Base-by-base conservation (phyloP, 345 rosid genomes). In the Garcia nutans region DNA sequence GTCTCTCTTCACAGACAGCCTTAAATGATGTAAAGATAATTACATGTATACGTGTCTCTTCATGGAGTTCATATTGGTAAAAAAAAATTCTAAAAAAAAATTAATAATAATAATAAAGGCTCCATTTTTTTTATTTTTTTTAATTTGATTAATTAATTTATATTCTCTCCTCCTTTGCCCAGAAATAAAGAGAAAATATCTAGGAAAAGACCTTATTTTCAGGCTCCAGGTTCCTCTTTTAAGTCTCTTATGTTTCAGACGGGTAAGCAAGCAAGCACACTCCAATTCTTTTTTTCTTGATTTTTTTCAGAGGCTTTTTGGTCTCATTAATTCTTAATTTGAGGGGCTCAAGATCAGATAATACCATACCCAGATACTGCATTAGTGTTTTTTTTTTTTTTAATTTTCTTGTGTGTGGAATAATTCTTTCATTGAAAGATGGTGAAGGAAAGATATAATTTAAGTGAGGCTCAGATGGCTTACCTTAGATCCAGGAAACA, bases 1-100 rank as follows among this genome's bases (percentile, higher is more conserved):
- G 28, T 45, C 20, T 0, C 0, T 37, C 41, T 37, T 0, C 49
- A 31, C 78, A 70, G 74, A 72, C 65, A 50, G 67, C 83, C 62
- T 78, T 79, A 70, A 79, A 69, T 81, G 82, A 79, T 80, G 79
- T 42, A 49, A 49, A 79, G 75, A 81, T 77, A 59, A 80, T 84
- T 71, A 61, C 85, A 77, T 76, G 83, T 58, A 78, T 78, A 86
- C 86, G 89, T 89, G 93, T 85, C 93, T 73, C 64, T 31, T 71
- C 8, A 24, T 1, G 10, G 71, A 52, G 37, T 80, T 57, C 81
- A 70, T 70, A 79, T 66, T 70, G 49, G 72, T 74, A 31, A 65
- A 54, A 68, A 41, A 33, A 3, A 37, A 3, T 37, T 37, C 5
- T 37, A 61, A 41, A 5, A 1, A 31, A 13, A 50, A 50, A 50